Base-by-base conservation (phyloP, 1,139 yeast species). In the Zygosaccharomyces sapae region DNA sequence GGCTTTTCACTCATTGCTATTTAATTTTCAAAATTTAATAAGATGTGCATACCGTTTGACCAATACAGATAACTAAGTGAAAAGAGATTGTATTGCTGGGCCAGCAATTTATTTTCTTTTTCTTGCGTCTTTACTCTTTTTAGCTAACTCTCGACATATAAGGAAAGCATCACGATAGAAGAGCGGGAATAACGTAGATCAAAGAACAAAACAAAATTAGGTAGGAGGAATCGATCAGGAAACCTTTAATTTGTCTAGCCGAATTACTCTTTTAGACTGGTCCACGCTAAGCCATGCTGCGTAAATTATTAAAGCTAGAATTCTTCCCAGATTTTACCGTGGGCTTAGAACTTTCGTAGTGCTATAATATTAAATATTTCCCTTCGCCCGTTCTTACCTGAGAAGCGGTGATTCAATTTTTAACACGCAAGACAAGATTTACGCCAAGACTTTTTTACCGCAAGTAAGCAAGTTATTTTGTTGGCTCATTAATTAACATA, bases 401-500 rank as follows among this genome's bases (percentile, higher is more conserved):
- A 31, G 13, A 31, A 13, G 34, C 16, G 16, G 18, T 31, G 34
- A 31, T 31, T 31, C 20, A 31, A n/a, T 31, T 31, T 31, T 31
- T 31, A 31, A 31, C 34, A 31, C 13, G 34, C 34, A 31, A 31
- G 4, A 31, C 16, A 31, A 6, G 34, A 31, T 31, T 31, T 31
- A 31, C 34, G 34, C 34, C 34, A 31, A 31, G 34, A 31, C 13
- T 31, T 31, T 31, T 18, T n/a, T 18, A 31, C 19, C 34, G 18
- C 34, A 31, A 31, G 34, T 7, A 31, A n/a, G 16, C 34, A 22
- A 22, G 9, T 22, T 22, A 22, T 22, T 22, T 22, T 22, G 25
- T 22, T 22, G 25, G 25, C 25, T 22, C 9, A 22, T 22, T 22
- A 22, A 22, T 22, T 22, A 22, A 22, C 25, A 22, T 22, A 24